Base-by-base conservation (phyloP, 768 basidiomycete species). In the Boletales sp. region DNA sequence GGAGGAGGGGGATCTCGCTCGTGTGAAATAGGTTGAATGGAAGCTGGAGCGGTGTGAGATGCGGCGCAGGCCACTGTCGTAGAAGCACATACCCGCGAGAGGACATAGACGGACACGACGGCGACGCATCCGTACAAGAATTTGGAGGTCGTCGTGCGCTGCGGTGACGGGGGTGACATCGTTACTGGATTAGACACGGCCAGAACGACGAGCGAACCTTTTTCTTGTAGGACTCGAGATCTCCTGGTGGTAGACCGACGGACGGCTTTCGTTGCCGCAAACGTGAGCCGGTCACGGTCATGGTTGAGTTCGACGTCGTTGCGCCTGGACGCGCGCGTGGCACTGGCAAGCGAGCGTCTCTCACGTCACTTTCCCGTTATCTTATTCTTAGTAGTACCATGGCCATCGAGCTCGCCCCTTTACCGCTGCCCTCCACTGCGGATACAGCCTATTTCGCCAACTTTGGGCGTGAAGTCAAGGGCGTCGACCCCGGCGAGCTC, bases 391-490 rank as follows among this genome's bases (percentile, higher is more conserved):
- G 17, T 40, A 34, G 14, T 2, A 50, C 50, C 29, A 90, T 90
- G 88, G 74, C 83, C 42, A 83, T 91, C 58, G 74, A 86, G 70
- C 68, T 86, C 18, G 44, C 69, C 21, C 80, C 89, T 45, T 70
- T 94, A 6, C 80, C 88, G 7, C 73, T 90, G 3, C 88, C 92
- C 15, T 67, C 80, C n/a, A 80, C 83, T 29, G 86, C 86, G 10
- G 83, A 92, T 63, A 63, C 82, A 8, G 69, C 78, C 37, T 79
- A 80, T 66, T 86, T 93, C 63, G 60, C 68, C 34, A 71, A 82
- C 50, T 91, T 94, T 67, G 92, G 92, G 2, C 75, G 85, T 29
- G 77, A 87, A 62, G 89, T 94, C 38, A 80, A 78, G 57, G 88
- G 87, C 10, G 74, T 88, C 43, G 69, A 87, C 59, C 90, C 88